phyloP scores from a whole-genome alignment of 768 basidiomycete species.

The Lactarius sp. region DNA sequence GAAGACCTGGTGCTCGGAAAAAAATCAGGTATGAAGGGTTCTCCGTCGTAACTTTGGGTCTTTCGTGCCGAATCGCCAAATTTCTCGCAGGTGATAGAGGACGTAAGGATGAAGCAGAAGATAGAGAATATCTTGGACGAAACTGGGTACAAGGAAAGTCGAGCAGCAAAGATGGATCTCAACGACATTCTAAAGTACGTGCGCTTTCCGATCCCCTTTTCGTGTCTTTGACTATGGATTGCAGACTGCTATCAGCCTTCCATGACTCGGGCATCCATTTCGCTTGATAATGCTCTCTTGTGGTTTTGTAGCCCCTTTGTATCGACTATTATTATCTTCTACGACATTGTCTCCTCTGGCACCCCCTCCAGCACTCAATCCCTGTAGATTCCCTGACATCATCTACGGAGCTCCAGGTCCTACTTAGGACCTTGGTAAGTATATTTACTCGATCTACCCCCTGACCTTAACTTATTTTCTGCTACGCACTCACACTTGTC shows the following conservation, averaged over 20 bases:
- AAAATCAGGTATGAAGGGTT: slow-evolving; percentile 41
- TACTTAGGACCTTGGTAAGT: background rate
- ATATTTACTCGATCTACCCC: background rate
- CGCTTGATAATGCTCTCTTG: slow-evolving; percentile 3
- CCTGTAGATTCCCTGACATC: background rate
- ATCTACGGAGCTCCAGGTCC: background rate
- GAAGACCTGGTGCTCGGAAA: slow-evolving; percentile 86
- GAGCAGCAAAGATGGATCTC: slow-evolving; percentile 27
- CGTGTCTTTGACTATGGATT: background rate
- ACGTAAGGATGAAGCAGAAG: slow-evolving; percentile 21
- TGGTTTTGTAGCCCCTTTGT: background rate
- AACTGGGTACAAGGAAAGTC: slow-evolving; percentile 18
- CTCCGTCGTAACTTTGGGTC: background rate
- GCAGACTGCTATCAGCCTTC: slow-evolving; percentile 22
- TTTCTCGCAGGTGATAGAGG: background rate
- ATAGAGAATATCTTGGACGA: slow-evolving; percentile 24
- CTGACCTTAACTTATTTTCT: background rate
- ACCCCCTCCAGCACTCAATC: background rate
- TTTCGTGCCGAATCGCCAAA: background rate
- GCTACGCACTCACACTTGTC: background rate
- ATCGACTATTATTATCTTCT: background rate
- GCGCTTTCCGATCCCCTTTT: background rate
- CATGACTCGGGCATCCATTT: slow-evolving; percentile 25
- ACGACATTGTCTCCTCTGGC: background rate
- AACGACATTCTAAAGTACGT: slow-evolving; percentile 25